Percentiles rank a stretch among this genome's conserved stretches.
These are phyloP conservation scores for Diaporthe nobilis DNA, from an alignment of 2,329 filamentous ascomycete species.

Conservation along the genomic window DNA sequence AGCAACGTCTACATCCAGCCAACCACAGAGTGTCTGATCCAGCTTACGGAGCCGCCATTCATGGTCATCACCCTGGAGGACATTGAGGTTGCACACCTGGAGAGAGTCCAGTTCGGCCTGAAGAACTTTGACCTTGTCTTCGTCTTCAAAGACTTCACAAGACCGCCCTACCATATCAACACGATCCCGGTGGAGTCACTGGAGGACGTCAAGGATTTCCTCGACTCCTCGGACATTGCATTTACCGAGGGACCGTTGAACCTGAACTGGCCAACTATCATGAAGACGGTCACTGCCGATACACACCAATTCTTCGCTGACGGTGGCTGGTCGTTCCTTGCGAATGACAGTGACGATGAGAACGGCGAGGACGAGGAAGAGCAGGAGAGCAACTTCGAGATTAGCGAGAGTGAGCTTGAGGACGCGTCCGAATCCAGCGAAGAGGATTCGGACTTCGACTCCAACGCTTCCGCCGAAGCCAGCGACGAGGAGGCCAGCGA, in stretches of 20 bases:
- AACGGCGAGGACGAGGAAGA: conserved; percentile 83
- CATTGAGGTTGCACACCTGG: conserved; percentile 95
- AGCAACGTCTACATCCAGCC: conserved; percentile 97
- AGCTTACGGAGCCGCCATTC: conserved; percentile 97
- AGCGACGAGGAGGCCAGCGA: conserved; percentile 83
- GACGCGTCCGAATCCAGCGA: conserved; percentile 82
- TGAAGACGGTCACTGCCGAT: conserved; percentile 97
- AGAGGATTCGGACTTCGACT: conserved; percentile 93
- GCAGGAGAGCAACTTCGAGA: conserved; percentile 93
- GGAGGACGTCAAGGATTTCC: conserved; percentile 97
- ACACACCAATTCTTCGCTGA: conserved; percentile 96
- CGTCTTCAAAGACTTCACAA: conserved; percentile 96
- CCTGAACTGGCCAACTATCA: conserved; percentile 98
- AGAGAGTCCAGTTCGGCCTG: conserved; percentile 95
- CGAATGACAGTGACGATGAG: conserved; percentile 89
- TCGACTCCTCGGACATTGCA: conserved; percentile 95
- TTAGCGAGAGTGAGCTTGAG: conserved; percentile 87
- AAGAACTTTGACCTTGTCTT: conserved; percentile 99
- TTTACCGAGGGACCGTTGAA: conserved; percentile 96
- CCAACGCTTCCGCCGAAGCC: conserved; percentile 86
- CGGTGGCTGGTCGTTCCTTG: conserved; percentile 94
- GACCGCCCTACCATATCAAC: conserved; percentile 94
- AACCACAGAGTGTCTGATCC: conserved; percentile 95
- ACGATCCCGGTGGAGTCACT: conserved; percentile 97
- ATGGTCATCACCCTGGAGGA: conserved; percentile 95